Percentiles rank a stretch among this genome's conserved stretches.
Conservation (phyloP, 2,329 filamentous ascomycete genomes). For the Arthrobotrys musiformis region DNA sequence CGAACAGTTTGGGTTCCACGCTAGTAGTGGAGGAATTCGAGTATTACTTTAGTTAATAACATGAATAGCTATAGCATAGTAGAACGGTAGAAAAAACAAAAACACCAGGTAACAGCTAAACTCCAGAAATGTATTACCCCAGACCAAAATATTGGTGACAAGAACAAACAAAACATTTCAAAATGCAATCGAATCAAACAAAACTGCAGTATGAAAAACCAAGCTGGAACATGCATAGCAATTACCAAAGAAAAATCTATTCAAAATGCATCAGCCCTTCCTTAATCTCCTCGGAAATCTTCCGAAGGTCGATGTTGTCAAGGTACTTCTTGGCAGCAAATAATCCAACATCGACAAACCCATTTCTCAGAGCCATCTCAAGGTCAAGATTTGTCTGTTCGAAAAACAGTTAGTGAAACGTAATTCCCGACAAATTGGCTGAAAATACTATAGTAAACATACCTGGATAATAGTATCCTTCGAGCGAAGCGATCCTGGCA, state of each 20-base stretch:
- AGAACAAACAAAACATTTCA: background rate
- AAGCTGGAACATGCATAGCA: background rate
- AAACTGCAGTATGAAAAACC: background rate
- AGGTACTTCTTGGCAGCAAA: slow-evolving; percentile 67
- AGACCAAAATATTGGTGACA: too few relatives aligned
- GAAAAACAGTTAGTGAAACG: slow-evolving; percentile 5
- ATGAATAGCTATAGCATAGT: background rate
- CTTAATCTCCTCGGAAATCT: slow-evolving; percentile 60
- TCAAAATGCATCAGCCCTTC: slow-evolving; percentile 23
- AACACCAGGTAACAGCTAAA: background rate
- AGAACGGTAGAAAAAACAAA: background rate
- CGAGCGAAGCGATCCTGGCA: slow-evolving; percentile 28
- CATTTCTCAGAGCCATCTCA: slow-evolving; percentile 41
- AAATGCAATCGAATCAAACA: background rate
- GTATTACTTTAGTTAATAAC: background rate
- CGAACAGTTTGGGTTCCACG: background rate
- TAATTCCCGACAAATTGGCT: background rate
- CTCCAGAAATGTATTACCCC: background rate
- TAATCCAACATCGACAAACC: slow-evolving; percentile 64
- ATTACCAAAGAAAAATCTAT: slow-evolving; percentile 1
- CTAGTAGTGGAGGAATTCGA: background rate
- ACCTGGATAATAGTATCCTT: slow-evolving; percentile 38
- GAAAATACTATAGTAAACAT: background rate
- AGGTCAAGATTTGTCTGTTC: slow-evolving; percentile 49
- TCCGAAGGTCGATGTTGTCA: slow-evolving; percentile 61